Evolutionary conservation across 2,329 filamentous ascomycete genomes (phyloP).

Genomic region (Remersonia thermophila): DNA sequence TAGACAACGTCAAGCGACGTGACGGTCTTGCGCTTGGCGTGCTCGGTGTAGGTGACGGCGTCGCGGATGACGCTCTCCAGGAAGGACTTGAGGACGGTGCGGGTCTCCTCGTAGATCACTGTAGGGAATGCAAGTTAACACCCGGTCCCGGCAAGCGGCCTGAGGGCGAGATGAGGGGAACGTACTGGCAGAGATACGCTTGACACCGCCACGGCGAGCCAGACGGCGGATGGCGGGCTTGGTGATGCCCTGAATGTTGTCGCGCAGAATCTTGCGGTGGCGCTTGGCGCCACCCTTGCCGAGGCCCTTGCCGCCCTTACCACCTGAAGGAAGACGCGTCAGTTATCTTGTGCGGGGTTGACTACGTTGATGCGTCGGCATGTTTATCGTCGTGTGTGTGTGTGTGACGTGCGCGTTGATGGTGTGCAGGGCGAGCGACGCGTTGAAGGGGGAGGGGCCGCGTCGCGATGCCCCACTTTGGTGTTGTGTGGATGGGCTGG

Average conservation of each 20-base stretch:
- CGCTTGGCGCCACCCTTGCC: constrained; percentile 98
- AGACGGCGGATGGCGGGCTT: constrained; percentile 98
- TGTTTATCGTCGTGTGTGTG: not conserved
- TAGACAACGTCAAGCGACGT: constrained; percentile 58
- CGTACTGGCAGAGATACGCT: constrained; percentile 95
- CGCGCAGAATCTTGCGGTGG: constrained; percentile 97
- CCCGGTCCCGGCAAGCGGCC: not conserved
- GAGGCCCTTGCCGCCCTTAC: constrained; percentile 94
- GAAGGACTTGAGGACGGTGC: constrained; percentile 67
- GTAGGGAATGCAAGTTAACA: constrained; percentile 5
- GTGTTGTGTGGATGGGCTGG: not conserved
- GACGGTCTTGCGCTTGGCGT: constrained; percentile 72
- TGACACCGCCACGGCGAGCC: constrained; percentile 97
- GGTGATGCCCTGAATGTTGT: constrained; percentile 99
- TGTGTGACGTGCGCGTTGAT: constrained; percentile 1
- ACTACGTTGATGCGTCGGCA: no score
- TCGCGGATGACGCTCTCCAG: constrained; percentile 66
- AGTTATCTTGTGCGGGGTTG: no score
- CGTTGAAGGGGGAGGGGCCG: constrained; percentile 12
- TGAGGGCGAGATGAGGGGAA: constrained; percentile 13
- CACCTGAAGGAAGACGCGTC: constrained; percentile 44
- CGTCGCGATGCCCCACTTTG: constrained; percentile 16
- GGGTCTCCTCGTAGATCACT: constrained; percentile 72
- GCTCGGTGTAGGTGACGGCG: constrained; percentile 66
- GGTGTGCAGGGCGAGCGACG: constrained; percentile 1